Evolutionary conservation across 495 filamentous ascomycete genomes (phyloP).

Genomic region (Cetradonia linearis): DNA sequence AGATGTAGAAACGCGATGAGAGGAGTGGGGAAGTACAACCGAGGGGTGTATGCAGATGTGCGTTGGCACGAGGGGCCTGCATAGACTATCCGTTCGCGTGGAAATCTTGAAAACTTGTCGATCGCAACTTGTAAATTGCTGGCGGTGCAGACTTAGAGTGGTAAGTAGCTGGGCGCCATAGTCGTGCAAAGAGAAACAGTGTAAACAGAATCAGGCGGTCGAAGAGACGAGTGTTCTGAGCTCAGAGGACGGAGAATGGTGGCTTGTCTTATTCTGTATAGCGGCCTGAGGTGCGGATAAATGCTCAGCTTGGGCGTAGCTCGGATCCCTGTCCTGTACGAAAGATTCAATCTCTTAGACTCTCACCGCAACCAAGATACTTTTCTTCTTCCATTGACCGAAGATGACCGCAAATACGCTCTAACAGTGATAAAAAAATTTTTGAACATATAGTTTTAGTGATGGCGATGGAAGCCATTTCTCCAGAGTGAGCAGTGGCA

Average conservation of each 20-base stretch:
- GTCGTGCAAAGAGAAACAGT: not conserved
- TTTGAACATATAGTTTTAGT: no score
- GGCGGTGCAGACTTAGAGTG: not conserved
- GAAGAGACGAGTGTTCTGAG: not conserved
- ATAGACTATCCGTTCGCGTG: constrained; percentile 13
- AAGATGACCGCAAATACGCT: no score
- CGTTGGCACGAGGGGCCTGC: constrained; percentile 15
- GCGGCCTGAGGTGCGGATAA: no score
- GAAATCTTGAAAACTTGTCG: not conserved
- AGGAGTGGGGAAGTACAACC: constrained; percentile 6
- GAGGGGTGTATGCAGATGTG: constrained; percentile 14
- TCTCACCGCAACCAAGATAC: no score
- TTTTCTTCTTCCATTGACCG: no score
- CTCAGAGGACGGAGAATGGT: not conserved
- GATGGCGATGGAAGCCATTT: no score
- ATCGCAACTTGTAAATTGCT: not conserved
- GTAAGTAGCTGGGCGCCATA: not conserved
- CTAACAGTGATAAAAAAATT: no score
- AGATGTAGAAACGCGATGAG: constrained; percentile 10
- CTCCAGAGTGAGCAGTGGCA: no score
- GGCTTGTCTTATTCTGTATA: no score
- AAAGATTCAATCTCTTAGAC: no score
- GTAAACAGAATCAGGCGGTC: not conserved
- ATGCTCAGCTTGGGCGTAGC: no score
- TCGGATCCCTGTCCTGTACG: no score